These are phyloP conservation scores for Leccinum variicolor DNA, from an alignment of 768 basidiomycete species.

Conservation along the genomic window DNA sequence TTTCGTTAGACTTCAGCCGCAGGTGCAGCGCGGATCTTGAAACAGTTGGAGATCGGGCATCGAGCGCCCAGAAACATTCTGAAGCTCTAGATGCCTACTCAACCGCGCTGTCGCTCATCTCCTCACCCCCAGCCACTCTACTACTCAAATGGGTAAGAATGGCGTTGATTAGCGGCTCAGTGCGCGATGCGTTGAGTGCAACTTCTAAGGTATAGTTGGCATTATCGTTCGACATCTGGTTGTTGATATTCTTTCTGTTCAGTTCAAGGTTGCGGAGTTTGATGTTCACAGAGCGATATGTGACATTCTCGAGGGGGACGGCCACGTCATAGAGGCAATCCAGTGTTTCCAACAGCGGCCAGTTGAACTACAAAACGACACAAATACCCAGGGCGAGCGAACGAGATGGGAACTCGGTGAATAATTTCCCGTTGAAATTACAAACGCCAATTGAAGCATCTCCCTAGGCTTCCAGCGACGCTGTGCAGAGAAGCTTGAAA, in stretches of 20 bases:
- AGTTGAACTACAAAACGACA: not conserved
- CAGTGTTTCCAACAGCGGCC: not conserved
- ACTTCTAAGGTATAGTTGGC: not conserved
- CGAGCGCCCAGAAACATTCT: not conserved
- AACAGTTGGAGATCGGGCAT: not conserved
- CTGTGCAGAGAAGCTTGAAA: not conserved
- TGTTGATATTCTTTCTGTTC: not conserved
- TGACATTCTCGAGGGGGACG: not conserved
- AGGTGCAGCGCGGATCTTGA: not conserved
- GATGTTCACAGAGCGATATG: not conserved
- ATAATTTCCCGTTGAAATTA: not conserved
- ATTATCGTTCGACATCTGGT: not conserved
- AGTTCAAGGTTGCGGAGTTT: slow-evolving; percentile 5
- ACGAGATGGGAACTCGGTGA: not conserved
- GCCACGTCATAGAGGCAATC: not conserved
- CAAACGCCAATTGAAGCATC: too few relatives aligned
- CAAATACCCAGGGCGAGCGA: not conserved
- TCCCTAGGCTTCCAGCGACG: not conserved
- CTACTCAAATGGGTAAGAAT: not conserved
- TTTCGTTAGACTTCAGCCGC: not conserved
- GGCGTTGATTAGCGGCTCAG: not conserved
- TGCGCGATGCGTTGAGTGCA: not conserved
- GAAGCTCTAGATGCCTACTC: not conserved
- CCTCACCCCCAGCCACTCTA: not conserved
- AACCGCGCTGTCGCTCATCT: not conserved